phyloP scores from a whole-genome alignment of 2,329 filamentous ascomycete genomes.

The Curvularia sp. region DNA sequence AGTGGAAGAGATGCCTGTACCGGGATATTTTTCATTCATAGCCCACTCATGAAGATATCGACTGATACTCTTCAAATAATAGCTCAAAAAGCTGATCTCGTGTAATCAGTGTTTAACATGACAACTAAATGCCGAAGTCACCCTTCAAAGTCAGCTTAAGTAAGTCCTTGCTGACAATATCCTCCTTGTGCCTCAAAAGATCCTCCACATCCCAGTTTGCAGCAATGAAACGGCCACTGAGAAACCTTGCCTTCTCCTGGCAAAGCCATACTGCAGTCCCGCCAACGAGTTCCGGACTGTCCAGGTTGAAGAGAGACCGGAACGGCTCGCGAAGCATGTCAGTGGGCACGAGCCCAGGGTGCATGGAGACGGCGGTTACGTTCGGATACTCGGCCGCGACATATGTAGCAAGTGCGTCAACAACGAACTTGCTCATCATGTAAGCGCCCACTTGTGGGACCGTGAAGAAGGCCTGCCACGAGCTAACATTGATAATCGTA shows the following conservation, averaged over 20 bases:
- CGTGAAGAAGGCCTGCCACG: slow-evolving; percentile 18
- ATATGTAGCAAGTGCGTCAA: slow-evolving; percentile 19
- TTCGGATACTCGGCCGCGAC: slow-evolving; percentile 27
- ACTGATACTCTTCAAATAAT: not conserved
- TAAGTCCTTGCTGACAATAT: slow-evolving; percentile 23
- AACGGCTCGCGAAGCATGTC: slow-evolving; percentile 27
- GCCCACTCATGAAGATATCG: not conserved
- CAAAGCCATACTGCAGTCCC: slow-evolving; percentile 37
- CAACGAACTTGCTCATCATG: slow-evolving; percentile 20
- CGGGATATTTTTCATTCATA: not conserved
- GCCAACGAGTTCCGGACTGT: slow-evolving; percentile 40
- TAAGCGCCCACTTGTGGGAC: slow-evolving; percentile 21
- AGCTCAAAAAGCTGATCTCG: not conserved
- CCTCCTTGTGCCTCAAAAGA: slow-evolving; percentile 28
- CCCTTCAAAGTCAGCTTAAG: slow-evolving; percentile 27
- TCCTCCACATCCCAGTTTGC: slow-evolving; percentile 45
- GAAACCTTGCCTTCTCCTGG: slow-evolving; percentile 33
- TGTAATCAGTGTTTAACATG: not conserved
- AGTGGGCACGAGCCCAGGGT: slow-evolving; percentile 26
- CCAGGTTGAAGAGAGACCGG: slow-evolving; percentile 19
- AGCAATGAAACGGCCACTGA: slow-evolving; percentile 37
- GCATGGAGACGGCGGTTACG: slow-evolving; percentile 23
- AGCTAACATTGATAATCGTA: slow-evolving; percentile 30
- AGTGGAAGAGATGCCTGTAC: not conserved
- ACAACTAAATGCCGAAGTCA: slow-evolving; percentile 16